Evolutionary conservation across 129 eudicot species (phyloP).

Genomic region (Sambucus nigra): DNA sequence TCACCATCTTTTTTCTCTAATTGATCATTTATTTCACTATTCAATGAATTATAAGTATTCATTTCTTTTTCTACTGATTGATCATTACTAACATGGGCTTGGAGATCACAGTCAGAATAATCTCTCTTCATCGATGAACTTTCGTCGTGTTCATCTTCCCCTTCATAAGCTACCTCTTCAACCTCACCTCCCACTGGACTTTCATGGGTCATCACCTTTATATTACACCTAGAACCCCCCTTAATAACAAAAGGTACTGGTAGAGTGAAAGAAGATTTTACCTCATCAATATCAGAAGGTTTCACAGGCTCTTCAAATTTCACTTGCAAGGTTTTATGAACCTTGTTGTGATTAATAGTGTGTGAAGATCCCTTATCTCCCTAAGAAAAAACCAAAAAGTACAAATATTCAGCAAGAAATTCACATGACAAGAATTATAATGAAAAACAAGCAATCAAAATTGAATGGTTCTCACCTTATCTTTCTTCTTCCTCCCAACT

Average conservation of each 20-base stretch:
- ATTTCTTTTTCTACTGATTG: constrained; percentile 1
- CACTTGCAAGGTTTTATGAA: constrained; percentile 13
- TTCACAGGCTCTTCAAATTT: constrained; percentile 32
- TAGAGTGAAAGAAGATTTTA: constrained; percentile 37
- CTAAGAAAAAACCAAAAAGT: constrained; percentile 28
- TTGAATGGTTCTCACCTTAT: constrained; percentile 21
- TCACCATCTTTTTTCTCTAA: constrained; percentile 16
- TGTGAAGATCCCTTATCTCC: constrained; percentile 15
- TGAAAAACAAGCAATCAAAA: neutral
- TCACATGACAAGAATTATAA: constrained; percentile 25
- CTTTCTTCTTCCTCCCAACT: constrained; percentile 25
- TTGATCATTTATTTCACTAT: constrained; percentile 17
- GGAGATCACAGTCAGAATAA: constrained; percentile 27
- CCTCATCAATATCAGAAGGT: constrained; percentile 20
- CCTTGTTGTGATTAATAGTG: constrained; percentile 11
- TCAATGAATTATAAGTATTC: constrained; percentile 14
- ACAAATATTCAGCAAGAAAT: neutral
- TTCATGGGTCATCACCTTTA: constrained; percentile 48
- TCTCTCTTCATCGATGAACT: constrained; percentile 39
- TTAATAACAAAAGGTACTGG: constrained; percentile 41
- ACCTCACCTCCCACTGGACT: constrained; percentile 30
- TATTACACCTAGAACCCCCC: constrained; percentile 37
- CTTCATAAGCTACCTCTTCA: constrained; percentile 53
- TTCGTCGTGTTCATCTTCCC: constrained; percentile 66
- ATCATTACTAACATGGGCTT: constrained; percentile 8